Percentiles rank a stretch among this genome's conserved stretches.
Evolutionary conservation across 805 yeast species (phyloP).

Genomic region (Yarrowia sp.): DNA sequence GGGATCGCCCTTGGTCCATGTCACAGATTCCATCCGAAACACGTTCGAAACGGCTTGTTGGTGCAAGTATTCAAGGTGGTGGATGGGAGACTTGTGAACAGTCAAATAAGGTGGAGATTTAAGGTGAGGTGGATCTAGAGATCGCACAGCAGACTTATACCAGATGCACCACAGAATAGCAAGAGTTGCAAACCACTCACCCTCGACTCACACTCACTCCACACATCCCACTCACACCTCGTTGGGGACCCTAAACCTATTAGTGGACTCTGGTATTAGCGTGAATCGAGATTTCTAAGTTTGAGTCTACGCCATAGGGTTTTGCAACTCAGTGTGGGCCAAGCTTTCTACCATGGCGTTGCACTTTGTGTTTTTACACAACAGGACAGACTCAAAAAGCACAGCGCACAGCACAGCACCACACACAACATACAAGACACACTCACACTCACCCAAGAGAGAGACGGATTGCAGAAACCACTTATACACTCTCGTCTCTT

Average conservation of each 20-base stretch:
- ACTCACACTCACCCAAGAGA: neutral
- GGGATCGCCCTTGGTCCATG: slow-evolving; percentile 34
- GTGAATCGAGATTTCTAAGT: slow-evolving; percentile 13
- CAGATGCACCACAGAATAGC: too few species aligned
- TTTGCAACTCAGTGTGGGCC: slow-evolving; percentile 9
- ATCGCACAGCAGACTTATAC: too few species aligned
- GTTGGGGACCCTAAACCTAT: slow-evolving; percentile 25
- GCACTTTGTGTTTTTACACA: slow-evolving; percentile 31
- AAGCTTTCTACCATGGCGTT: slow-evolving; percentile 12
- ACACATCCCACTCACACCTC: too few species aligned
- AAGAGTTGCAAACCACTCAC: too few species aligned
- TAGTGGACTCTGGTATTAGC: slow-evolving; percentile 22
- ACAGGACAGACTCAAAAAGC: slow-evolving; percentile 30
- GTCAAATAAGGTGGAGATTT: too few species aligned
- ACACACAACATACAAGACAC: slow-evolving; percentile 10
- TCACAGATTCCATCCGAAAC: slow-evolving; percentile 34
- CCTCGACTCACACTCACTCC: too few species aligned
- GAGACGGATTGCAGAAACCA: slow-evolving; percentile 27
- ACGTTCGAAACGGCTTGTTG: slow-evolving; percentile 17
- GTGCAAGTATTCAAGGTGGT: too few species aligned
- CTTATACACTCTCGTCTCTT: neutral
- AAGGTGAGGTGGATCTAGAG: too few species aligned
- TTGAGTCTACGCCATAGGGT: slow-evolving; percentile 25
- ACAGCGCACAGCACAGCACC: slow-evolving; percentile 37
- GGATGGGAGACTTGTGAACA: too few species aligned